Evolutionary conservation across 2,329 filamentous ascomycete genomes (phyloP).

Genomic region (Phialophora verrucosa): DNA sequence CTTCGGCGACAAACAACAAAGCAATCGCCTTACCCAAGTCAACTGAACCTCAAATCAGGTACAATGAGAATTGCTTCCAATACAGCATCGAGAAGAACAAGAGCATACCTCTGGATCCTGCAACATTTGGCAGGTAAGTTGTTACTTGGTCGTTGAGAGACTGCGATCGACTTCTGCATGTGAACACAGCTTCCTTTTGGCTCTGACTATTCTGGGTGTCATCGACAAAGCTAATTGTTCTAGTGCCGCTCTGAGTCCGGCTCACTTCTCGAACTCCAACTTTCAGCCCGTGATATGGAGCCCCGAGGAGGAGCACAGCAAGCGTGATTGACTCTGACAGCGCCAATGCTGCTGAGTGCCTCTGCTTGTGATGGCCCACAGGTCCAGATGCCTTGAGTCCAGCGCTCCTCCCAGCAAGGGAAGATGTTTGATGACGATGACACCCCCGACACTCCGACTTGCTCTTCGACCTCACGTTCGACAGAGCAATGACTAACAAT

Average conservation of each 20-base stretch:
- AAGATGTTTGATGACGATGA: background rate
- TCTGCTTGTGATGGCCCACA: background rate
- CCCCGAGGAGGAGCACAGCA: constrained; percentile 44
- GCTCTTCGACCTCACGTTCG: background rate
- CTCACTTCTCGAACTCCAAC: constrained; percentile 54
- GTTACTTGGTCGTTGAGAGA: background rate
- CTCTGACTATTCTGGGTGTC: background rate
- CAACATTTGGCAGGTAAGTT: constrained; percentile 31
- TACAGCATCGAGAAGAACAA: constrained; percentile 25
- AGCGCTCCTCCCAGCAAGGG: background rate
- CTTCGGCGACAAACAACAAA: constrained; percentile 13
- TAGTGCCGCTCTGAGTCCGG: constrained; percentile 53
- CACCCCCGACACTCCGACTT: background rate
- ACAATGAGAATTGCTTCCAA: constrained; percentile 27
- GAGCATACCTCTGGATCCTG: constrained; percentile 31
- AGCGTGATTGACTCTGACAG: constrained; percentile 21
- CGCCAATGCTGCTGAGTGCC: background rate
- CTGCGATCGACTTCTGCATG: background rate
- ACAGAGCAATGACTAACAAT: background rate
- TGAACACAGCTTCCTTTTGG: background rate
- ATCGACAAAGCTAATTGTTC: background rate
- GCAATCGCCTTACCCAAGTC: constrained; percentile 4
- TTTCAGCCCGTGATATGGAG: constrained; percentile 55
- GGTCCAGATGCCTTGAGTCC: background rate
- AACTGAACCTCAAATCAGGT: constrained; percentile 29